Percentiles rank a stretch among this genome's conserved stretches.
Conservation (phyloP, 1,284 basidiomycete genomes). For the Ustilago curta region DNA sequence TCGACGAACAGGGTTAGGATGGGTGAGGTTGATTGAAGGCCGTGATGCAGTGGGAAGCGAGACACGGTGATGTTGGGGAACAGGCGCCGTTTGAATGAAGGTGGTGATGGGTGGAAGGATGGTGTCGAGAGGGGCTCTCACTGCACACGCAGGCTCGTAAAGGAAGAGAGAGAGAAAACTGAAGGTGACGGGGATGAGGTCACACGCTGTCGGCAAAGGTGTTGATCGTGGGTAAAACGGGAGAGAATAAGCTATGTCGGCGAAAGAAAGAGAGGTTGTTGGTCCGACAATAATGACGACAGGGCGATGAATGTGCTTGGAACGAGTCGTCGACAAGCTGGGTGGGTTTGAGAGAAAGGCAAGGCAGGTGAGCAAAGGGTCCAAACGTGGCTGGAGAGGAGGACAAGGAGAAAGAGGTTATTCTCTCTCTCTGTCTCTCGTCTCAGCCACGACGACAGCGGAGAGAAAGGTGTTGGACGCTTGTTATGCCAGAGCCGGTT, state of each 20-base stretch:
- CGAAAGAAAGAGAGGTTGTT: constrained; percentile 1
- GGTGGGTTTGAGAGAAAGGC: constrained; percentile 3
- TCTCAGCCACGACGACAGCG: constrained; percentile 17
- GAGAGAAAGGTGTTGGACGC: background rate
- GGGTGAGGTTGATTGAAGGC: constrained; percentile 16
- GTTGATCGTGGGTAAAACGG: constrained; percentile 1
- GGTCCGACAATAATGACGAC: constrained; percentile 39
- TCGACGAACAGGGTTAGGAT: no score
- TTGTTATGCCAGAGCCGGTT: background rate
- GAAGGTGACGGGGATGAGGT: constrained; percentile 8
- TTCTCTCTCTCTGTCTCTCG: constrained; percentile 2
- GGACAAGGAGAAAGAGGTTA: background rate
- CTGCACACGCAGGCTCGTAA: background rate
- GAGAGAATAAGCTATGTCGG: constrained; percentile 9
- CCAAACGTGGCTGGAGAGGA: constrained; percentile 34
- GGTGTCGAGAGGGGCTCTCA: background rate
- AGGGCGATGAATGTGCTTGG: constrained; percentile 18
- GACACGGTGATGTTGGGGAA: constrained; percentile 5
- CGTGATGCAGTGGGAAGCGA: constrained; percentile 12
- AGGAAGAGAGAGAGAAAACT: background rate
- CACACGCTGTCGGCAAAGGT: constrained; percentile 5
- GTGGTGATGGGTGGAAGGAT: constrained; percentile 2
- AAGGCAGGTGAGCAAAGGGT: constrained; percentile 22
- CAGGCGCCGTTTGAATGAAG: background rate
- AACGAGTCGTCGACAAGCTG: constrained; percentile 2